Evolutionary conservation across 2,329 filamentous ascomycete species (phyloP), one percentile per base, ranked within the genome.

Genomic region (Byssochlamys sp.): DNA sequence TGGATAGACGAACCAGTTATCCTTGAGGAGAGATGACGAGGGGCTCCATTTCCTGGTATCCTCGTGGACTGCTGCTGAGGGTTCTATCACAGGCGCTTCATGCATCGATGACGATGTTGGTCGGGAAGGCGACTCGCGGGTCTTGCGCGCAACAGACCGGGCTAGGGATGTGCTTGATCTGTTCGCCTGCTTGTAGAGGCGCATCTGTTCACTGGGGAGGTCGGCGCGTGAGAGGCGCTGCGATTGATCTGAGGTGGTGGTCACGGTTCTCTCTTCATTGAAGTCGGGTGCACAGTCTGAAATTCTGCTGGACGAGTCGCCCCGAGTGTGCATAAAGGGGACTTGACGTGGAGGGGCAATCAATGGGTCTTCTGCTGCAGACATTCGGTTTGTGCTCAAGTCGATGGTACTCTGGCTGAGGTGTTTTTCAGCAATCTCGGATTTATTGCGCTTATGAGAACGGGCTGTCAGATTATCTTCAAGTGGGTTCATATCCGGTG

Each of bases 401-500:
- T 74, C 68, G 10, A 79, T 71, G 35, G 76, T 80, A 10, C 75
- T 78, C 27, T 76, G 73, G 57, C 80, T 82, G 54, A 84, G 72
- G 56, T 86, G 83, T 70, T 88, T 88, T 60, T 88, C 83, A 9
- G 78, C 77, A 2, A 80, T 76, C 14, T 82, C 80, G 0, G 81
- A 83, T 63, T 82, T 84, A 69, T 89, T 91, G 67, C 88, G 84
- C 78, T 91, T 91, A 74, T 95, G 90, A 73, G 63, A 71, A 68
- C 75, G 79, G 58, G 89, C 85, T 1, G 91, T 96, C 58, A 95
- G 77, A 66, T 92, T 86, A 63, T 89, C 84, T 70, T 96, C 91
- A 12, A 97, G 80, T 1, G 92, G 92, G 70, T 97, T 97, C 88
- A 96, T 90, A 68, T 97, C 92, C 0, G 92, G 91, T 4, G 92